Conservation (phyloP, 805 yeast genomes). For the Nakazawaea ishiwadae region DNA sequence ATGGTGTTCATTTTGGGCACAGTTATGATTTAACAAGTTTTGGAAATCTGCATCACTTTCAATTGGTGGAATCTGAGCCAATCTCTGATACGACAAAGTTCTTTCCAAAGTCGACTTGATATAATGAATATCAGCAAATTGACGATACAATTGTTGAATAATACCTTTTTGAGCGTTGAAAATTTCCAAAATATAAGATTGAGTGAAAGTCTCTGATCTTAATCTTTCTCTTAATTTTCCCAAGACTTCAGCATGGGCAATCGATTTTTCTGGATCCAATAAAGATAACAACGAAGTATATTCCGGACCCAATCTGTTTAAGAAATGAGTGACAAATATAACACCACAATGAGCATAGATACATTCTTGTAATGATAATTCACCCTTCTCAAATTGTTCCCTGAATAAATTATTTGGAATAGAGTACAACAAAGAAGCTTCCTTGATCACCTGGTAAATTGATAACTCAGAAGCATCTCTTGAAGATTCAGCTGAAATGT, state of each 20-base stretch:
- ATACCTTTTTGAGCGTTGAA: slow-evolving; percentile 66
- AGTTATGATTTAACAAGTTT: slow-evolving; percentile 56
- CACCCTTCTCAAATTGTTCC: slow-evolving; percentile 64
- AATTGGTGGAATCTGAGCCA: slow-evolving; percentile 72
- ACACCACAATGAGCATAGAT: slow-evolving; percentile 93
- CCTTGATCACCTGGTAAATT: slow-evolving; percentile 86
- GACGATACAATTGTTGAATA: slow-evolving; percentile 79
- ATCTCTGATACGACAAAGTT: slow-evolving; percentile 84
- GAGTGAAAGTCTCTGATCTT: slow-evolving; percentile 90
- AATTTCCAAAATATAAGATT: slow-evolving; percentile 73
- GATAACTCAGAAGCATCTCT: slow-evolving; percentile 57
- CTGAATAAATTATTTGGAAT: slow-evolving; percentile 85
- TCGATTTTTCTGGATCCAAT: slow-evolving; percentile 55
- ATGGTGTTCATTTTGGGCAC: slow-evolving; percentile 78
- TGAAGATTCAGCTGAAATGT: slow-evolving; percentile 61
- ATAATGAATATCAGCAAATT: slow-evolving; percentile 89
- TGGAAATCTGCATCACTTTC: slow-evolving; percentile 73
- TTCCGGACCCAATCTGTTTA: slow-evolving; percentile 91
- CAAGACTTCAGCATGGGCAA: slow-evolving; percentile 71
- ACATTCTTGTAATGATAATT: slow-evolving; percentile 88
- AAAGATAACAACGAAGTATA: slow-evolving; percentile 64
- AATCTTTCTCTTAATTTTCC: slow-evolving; percentile 80
- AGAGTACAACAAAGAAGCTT: slow-evolving; percentile 87
- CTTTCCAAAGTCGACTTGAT: slow-evolving; percentile 63
- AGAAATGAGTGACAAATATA: slow-evolving; percentile 88